These are phyloP conservation scores for Musa acuminata DNA, from an alignment of 176 grass and related monocot genomes.

Conservation along the genomic window DNA sequence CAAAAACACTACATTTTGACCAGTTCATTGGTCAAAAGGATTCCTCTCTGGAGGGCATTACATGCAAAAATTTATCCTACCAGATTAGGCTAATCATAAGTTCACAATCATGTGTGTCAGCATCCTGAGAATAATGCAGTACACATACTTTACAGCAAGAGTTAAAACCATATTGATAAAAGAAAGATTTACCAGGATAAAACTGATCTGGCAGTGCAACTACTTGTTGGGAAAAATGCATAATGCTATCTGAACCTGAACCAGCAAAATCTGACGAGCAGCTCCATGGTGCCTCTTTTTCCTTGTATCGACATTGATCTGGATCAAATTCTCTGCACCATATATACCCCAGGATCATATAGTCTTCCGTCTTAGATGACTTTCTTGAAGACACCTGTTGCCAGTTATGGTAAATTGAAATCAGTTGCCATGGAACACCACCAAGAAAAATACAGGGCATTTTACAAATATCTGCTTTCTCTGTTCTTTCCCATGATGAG, in stretches of 20 bases:
- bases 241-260: not conserved
- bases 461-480: no score
- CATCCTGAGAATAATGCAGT: not conserved
- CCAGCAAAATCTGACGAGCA: conserved; percentile 15
- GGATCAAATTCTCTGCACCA: conserved; percentile 74
- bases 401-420: conserved; percentile 5
- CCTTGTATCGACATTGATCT: conserved; percentile 74
- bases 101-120: not conserved
- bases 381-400: conserved; percentile 65
- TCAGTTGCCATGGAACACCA: not conserved
- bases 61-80: not conserved
- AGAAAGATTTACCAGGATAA: not conserved
- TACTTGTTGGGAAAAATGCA: not conserved
- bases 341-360: conserved; percentile 89
- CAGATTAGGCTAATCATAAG: not conserved
- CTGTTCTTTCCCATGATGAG: no score
- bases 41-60: no score
- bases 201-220: not conserved
- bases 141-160: not conserved
- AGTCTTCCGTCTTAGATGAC: conserved; percentile 62
- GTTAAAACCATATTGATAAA: not conserved
- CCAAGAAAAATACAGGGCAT: no score
- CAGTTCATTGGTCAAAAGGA: no score
- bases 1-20: no score
- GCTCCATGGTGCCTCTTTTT: conserved; percentile 88